Base-by-base conservation (phyloP, 257 asterid genomes). In the Ajuga chamaepitys region DNA sequence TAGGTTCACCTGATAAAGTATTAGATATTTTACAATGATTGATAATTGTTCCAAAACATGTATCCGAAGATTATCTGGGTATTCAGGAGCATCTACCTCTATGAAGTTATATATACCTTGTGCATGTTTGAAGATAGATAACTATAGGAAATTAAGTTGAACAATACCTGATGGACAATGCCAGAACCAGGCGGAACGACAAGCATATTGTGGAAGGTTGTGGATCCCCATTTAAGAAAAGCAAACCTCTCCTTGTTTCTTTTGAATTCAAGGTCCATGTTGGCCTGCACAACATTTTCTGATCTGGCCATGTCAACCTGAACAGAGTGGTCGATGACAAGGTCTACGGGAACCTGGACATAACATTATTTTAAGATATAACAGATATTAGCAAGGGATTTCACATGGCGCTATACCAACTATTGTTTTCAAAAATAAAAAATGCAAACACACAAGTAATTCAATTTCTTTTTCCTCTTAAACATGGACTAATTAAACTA, bases 131-230 rank as follows among this genome's bases (percentile, higher is more conserved):
- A n/a, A n/a, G n/a, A n/a, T n/a, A n/a, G n/a, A n/a, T n/a, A n/a
- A n/a, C n/a, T n/a, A n/a, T n/a, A n/a, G n/a, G n/a, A n/a, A n/a
- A n/a, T n/a, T n/a, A n/a, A n/a, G n/a, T n/a, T n/a, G n/a, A n/a
- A n/a, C n/a, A n/a, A n/a, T n/a, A n/a, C n/a, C n/a, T n/a, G n/a
- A n/a, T n/a, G n/a, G n/a, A n/a, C n/a, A n/a, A n/a, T n/a, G n/a
- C n/a, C n/a, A n/a, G n/a, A n/a, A n/a, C n/a, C n/a, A 68, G 98
- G 95, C 72, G 98, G 98, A 73, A 91, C 96, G 65, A 91, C 96
- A 48, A 91, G 98, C 98, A 88, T 88, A 63, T 88, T 88, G 68
- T 34, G 82, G 77, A 88, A 91, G 74, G 98, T 95, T 32, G 80
- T 81, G 26, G 98, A 88, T 32, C 98, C 96, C 98, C 98, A 91